Base-by-base conservation (phyloP, 2,329 filamentous ascomycete genomes). In the Polychaeton citri region DNA sequence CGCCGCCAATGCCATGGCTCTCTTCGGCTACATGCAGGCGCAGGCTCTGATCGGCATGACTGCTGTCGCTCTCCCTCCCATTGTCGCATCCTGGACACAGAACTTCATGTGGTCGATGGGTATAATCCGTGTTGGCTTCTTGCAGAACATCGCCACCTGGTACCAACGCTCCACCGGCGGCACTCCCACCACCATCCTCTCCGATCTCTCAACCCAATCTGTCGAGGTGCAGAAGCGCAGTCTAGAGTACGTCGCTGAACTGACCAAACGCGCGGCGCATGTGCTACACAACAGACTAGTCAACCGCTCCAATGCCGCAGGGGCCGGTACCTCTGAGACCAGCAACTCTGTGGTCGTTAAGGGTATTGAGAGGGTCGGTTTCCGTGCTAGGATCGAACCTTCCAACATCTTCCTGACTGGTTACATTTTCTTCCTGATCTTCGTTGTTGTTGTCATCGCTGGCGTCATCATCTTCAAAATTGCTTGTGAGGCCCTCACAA, bases 101-200 rank as follows among this genome's bases (percentile, higher is more conserved):
- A 88, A 95, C 62, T 95, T 96, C 64, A 82, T 92, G 56, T 96
- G 88, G 88, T 92, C 81, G 53, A 90, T 96, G 84, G 88, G 88
- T 49, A 86, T 96, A 50, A 93, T 96, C 51, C 74, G 74, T 35
- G 71, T 95, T 30, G 69, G 68, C n/a, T 95, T 93, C 58, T 73
- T 95, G 63, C 85, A 96, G 64, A 69, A 68, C 33, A 82, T 94
- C 52, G 83, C 84, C 42, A 93, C 86, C 21, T 96, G 88, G 88
- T 96, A 95, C 57, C 87, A 94, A 63, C 81, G 87, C 42, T 74
- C 88, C 3, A 96, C 88, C 2, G 88, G 88, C 36, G 88, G 88
- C 43, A 85, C 73, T 1, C 82, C 88, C 1, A 78, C 84, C 3
- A 81, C 76, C 12, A 69, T 92, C 21, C 73, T 95, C 32, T 80